Conservation (phyloP, 2,329 filamentous ascomycete species). For the Colletotrichum sp. region DNA sequence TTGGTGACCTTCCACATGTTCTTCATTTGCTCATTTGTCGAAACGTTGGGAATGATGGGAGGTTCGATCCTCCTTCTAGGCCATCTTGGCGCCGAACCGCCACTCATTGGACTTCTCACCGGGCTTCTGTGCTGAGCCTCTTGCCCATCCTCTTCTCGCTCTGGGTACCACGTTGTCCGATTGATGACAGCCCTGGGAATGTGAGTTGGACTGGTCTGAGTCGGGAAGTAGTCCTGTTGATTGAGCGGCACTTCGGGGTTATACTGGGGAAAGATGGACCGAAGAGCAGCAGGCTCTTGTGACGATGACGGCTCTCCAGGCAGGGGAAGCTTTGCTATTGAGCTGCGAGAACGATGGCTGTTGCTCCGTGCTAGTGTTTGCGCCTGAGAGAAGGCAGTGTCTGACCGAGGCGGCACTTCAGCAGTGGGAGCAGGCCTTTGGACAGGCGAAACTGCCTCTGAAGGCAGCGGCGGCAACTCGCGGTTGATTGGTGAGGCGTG, state of each 20-base stretch:
- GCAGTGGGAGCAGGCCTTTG: conserved; percentile 46
- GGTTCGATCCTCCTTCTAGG: conserved; percentile 37
- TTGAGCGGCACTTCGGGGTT: conserved; percentile 70
- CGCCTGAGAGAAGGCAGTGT: conserved; percentile 57
- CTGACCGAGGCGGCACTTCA: conserved; percentile 50
- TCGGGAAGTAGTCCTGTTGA: conserved; percentile 74
- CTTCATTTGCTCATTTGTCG: conserved; percentile 66
- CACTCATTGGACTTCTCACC: conserved; percentile 1
- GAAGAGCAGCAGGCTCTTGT: conserved; percentile 47
- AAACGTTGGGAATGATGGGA: conserved; percentile 53
- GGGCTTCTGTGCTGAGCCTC: conserved; percentile 17
- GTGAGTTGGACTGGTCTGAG: conserved; percentile 66
- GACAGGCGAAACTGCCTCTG: conserved; percentile 25
- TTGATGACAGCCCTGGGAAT: conserved; percentile 71
- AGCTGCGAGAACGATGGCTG: conserved; percentile 58
- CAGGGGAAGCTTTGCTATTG: conserved; percentile 61
- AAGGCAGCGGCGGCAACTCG: conserved; percentile 11
- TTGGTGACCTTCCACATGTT: conserved; percentile 73
- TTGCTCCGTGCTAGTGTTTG: conserved; percentile 54
- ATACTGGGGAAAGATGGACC: conserved; percentile 80
- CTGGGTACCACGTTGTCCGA: conserved; percentile 64
- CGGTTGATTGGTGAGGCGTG: conserved; percentile 4
- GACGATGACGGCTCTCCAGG: conserved; percentile 34
- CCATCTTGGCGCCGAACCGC: conserved; percentile 27
- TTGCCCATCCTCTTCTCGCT: conserved; percentile 28